Evolutionary conservation across 148 eudicot genomes (phyloP).

Genomic region (Spergularia bocconei): DNA sequence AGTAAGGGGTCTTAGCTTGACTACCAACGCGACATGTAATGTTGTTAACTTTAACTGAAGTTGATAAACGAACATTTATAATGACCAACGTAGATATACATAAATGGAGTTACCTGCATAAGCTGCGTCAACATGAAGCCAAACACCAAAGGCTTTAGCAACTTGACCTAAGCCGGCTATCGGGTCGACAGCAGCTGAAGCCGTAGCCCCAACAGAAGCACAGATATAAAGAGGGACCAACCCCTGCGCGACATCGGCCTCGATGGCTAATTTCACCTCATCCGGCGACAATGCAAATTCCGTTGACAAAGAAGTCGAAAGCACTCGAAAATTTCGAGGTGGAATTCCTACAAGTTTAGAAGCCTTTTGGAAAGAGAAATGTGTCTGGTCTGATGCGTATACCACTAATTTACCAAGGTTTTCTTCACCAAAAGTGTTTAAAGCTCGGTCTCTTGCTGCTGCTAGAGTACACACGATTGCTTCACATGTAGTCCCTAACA

Average conservation of each 20-base stretch:
- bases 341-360: slow-evolving; percentile 43
- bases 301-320: slow-evolving; percentile 7
- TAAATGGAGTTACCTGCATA: slow-evolving; percentile 20
- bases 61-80: too few relatives aligned
- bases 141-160: slow-evolving; percentile 34
- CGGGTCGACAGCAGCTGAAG: slow-evolving; percentile 39
- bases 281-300: slow-evolving; percentile 26
- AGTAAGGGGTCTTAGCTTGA: too few relatives aligned
- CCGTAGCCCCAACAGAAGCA: slow-evolving; percentile 44
- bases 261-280: slow-evolving; percentile 17
- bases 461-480: slow-evolving; percentile 40
- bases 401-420: slow-evolving; percentile 37
- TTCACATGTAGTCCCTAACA: slow-evolving; percentile 42
- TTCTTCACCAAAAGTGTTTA: slow-evolving; percentile 27
- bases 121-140: slow-evolving; percentile 38
- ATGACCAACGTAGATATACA: too few relatives aligned
- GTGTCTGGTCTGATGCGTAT: slow-evolving; percentile 55
- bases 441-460: slow-evolving; percentile 42
- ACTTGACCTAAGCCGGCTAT: slow-evolving; percentile 28
- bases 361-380: slow-evolving; percentile 42
- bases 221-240: slow-evolving; percentile 44
- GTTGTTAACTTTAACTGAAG: too few relatives aligned
- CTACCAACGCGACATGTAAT: too few relatives aligned
- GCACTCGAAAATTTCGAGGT: slow-evolving; percentile 34
- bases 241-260: slow-evolving; percentile 32